A percentile compares a stretch with the other conserved stretches of the same genome.
These are phyloP conservation scores for Eimeria brunetti DNA, from an alignment of 169 alveolate species.

Conservation along the genomic window DNA sequence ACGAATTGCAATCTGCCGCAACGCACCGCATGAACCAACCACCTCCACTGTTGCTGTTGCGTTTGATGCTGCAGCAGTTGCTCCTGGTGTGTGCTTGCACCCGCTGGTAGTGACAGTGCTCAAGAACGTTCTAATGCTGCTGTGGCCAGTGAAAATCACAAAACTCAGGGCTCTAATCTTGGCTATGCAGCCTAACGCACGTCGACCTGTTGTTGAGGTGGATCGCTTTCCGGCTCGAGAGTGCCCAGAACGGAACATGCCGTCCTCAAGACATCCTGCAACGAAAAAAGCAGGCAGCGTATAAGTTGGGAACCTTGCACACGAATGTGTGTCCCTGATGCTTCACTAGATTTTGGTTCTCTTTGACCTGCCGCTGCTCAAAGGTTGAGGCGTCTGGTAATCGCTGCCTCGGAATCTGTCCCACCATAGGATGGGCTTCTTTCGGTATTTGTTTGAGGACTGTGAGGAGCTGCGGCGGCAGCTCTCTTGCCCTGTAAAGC, in stretches of 20 bases:
- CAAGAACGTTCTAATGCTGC: not conserved
- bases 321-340: not conserved
- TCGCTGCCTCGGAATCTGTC: not conserved
- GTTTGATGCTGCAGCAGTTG: not conserved
- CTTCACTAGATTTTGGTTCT: not conserved
- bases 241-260: slow-evolving; percentile 79
- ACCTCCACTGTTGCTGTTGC: not conserved
- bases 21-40: slow-evolving; percentile 63
- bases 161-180: not conserved
- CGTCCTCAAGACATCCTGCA: slow-evolving; percentile 83
- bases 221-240: slow-evolving; percentile 76
- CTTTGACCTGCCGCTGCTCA: not conserved
- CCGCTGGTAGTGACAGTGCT: not conserved
- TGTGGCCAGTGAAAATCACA: not conserved
- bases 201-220: slow-evolving; percentile 64
- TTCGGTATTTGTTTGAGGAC: slow-evolving; percentile 86
- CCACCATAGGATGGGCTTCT: slow-evolving; percentile 90
- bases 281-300: not conserved
- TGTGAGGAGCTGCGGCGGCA: slow-evolving; percentile 82
- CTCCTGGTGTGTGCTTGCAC: not conserved
- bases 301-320: not conserved
- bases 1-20: slow-evolving; percentile 72
- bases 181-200: slow-evolving; percentile 17
- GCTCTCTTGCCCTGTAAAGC: slow-evolving; percentile 82
- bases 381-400: not conserved